These are phyloP conservation scores for Podospora conica DNA, from an alignment of 495 filamentous ascomycete genomes.

Conservation along the genomic window DNA sequence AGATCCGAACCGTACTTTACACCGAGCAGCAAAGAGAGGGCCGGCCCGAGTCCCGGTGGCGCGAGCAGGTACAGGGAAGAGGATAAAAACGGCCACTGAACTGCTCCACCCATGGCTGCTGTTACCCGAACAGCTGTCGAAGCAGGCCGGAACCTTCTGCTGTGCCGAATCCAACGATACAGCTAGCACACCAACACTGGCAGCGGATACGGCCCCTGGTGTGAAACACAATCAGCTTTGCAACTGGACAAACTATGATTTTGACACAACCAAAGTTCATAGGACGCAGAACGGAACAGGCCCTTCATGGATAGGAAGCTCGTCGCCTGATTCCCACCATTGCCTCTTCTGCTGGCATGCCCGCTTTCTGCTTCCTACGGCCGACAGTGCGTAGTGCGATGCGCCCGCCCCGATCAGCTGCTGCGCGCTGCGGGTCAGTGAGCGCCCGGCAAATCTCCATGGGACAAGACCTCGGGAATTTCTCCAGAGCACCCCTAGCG, in stretches of 20 bases:
- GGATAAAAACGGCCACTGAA: not conserved
- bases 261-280: not conserved
- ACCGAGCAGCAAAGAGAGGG: not conserved
- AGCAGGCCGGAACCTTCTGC: not conserved
- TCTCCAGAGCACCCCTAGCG: not conserved
- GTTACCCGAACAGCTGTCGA: not conserved
- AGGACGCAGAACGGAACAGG: not conserved
- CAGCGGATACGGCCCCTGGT: not conserved
- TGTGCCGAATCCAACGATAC: not conserved
- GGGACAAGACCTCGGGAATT: not conserved
- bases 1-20: not conserved
- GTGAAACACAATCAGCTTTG: conserved; percentile 1
- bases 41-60: not conserved
- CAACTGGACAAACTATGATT: not conserved
- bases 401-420: not conserved
- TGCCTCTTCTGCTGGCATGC: too few species aligned
- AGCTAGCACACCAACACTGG: not conserved
- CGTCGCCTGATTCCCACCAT: not conserved
- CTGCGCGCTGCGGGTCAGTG: not conserved
- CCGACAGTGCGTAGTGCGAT: not conserved
- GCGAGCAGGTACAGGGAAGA: not conserved
- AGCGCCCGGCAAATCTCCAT: not conserved
- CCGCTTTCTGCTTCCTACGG: not conserved
- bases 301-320: not conserved
- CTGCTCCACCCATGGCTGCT: not conserved